A percentile compares a stretch with the other conserved stretches of the same genome.
Evolutionary conservation across 1,284 basidiomycete species (phyloP).

Genomic region (Tilletia caries): DNA sequence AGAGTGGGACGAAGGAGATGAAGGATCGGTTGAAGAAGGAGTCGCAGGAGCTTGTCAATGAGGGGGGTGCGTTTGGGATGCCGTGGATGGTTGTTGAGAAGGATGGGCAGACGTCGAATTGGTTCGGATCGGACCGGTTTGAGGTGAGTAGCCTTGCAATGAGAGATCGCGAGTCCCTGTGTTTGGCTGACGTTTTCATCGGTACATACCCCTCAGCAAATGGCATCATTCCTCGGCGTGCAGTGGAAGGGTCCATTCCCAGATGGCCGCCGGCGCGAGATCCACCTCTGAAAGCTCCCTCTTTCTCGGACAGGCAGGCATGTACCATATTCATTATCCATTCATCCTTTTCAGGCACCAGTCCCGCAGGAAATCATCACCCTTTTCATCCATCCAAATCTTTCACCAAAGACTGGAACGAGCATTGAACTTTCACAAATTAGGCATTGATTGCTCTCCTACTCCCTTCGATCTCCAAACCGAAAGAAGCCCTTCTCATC

Average conservation of each 20-base stretch:
- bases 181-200: neutral
- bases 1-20: conserved; percentile 14
- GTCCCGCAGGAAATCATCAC: neutral
- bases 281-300: neutral
- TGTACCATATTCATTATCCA: neutral
- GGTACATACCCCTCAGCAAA: conserved; percentile 19
- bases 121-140: conserved; percentile 37
- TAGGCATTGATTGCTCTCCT: too few species aligned
- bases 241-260: conserved; percentile 40
- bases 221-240: conserved; percentile 31
- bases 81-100: conserved; percentile 28
- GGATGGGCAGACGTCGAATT: neutral
- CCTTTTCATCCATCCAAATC: neutral
- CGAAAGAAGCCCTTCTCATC: neutral
- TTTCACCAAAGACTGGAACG: too few species aligned
- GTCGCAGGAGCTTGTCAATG: conserved; percentile 23
- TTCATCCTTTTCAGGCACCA: neutral
- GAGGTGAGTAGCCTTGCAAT: too few species aligned
- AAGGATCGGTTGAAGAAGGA: conserved; percentile 22
- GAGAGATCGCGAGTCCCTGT: neutral
- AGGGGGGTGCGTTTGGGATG: conserved; percentile 35
- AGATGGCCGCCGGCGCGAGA: conserved; percentile 16
- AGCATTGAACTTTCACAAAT: too few species aligned
- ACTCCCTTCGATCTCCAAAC: neutral
- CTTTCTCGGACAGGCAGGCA: neutral